Conservation (phyloP, 306 rosid genomes). For the Vigna radiata region DNA sequence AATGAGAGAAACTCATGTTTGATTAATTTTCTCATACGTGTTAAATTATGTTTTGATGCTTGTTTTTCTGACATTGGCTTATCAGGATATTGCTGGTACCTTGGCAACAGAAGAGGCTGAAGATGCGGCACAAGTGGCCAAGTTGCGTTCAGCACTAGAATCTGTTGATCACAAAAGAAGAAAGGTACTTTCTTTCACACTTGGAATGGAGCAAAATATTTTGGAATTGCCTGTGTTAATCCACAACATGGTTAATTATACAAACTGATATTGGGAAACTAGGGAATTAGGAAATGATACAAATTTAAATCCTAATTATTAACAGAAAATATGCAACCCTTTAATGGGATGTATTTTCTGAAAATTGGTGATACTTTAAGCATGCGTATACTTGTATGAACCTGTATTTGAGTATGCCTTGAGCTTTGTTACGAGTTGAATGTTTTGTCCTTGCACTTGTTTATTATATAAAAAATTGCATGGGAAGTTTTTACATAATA, state of each 20-base stretch:
- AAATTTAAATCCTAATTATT: neutral
- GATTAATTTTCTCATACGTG: neutral
- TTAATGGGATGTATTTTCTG: no score
- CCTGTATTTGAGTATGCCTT: no score
- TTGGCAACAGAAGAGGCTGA: slow-evolving; percentile 85
- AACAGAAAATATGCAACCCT: neutral
- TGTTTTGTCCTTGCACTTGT: no score
- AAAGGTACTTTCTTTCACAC: slow-evolving; percentile 58
- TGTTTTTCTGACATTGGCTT: slow-evolving; percentile 35
- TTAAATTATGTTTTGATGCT: slow-evolving; percentile 4
- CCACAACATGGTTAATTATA: neutral
- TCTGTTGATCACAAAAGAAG: slow-evolving; percentile 90
- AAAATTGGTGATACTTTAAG: neutral
- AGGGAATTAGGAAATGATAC: neutral
- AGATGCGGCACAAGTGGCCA: slow-evolving; percentile 74
- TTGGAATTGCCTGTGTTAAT: neutral
- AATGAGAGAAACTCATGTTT: neutral
- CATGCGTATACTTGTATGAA: slow-evolving; percentile 2
- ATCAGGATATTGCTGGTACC: slow-evolving; percentile 89
- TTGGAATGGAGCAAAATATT: neutral
- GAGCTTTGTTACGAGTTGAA: no score
- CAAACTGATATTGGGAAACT: neutral
- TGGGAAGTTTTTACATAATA: neutral
- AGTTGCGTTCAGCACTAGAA: slow-evolving; percentile 88
- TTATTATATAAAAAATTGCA: neutral